Conservation (phyloP, 768 basidiomycete species). For the Tylopilus subfusipes region DNA sequence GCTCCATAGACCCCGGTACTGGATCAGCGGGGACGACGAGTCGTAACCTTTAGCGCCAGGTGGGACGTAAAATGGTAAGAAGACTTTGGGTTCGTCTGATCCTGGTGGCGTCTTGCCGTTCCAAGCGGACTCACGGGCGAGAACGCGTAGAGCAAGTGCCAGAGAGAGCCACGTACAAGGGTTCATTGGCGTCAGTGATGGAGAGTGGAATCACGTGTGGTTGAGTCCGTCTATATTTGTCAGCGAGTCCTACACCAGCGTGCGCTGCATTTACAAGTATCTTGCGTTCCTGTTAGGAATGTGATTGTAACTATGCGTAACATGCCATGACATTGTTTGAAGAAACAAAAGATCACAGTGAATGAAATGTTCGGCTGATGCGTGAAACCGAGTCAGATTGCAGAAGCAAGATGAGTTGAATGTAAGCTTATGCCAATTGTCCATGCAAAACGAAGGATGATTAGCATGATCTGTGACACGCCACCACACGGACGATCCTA, state of each 20-base stretch:
- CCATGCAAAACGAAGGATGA: conserved; percentile 26
- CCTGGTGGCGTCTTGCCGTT: conserved; percentile 56
- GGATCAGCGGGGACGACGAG: conserved; percentile 64
- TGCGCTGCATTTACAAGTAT: conserved; percentile 2
- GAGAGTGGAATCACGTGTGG: conserved; percentile 21
- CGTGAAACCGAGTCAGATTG: conserved; percentile 19
- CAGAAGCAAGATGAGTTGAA: conserved; percentile 25
- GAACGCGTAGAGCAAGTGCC: not conserved
- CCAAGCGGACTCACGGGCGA: conserved; percentile 53
- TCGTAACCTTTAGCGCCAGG: conserved; percentile 69
- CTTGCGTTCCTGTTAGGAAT: conserved; percentile 21
- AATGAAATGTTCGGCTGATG: conserved; percentile 27
- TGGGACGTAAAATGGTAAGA: conserved; percentile 72
- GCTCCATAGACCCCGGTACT: conserved; percentile 59
- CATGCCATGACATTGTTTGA: conserved; percentile 28
- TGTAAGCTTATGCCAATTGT: conserved; percentile 28
- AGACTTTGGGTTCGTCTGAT: conserved; percentile 42
- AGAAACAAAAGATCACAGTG: conserved; percentile 17
- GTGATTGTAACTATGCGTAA: conserved; percentile 33
- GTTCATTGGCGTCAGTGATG: conserved; percentile 8
- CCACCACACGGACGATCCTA: conserved; percentile 27
- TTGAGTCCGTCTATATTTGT: conserved; percentile 8
- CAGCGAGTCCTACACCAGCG: not conserved
- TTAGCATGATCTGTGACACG: conserved; percentile 15
- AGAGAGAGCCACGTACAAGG: conserved; percentile 2